Conservation (phyloP, 192 early-diverging fungal species). For the Coemansia sp. region DNA sequence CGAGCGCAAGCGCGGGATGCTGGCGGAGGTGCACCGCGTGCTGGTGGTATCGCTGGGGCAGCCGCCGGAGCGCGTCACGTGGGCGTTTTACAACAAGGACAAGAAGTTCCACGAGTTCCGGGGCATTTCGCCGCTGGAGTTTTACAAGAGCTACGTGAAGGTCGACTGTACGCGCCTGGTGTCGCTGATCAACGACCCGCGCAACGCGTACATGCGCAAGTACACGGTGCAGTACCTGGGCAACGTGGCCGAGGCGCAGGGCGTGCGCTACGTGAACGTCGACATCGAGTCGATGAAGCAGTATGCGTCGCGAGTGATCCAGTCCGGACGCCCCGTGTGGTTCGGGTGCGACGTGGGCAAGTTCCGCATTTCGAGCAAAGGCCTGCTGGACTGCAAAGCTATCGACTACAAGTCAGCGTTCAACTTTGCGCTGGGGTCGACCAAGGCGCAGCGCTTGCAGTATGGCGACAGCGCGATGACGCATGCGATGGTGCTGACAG, state of each 20-base stretch:
- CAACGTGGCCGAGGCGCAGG: conserved; percentile 67
- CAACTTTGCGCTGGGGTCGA: conserved; percentile 58
- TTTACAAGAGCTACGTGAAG: conserved; percentile 62
- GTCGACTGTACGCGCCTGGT: conserved; percentile 60
- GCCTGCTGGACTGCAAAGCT: conserved; percentile 58
- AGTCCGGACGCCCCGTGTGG: conserved; percentile 68
- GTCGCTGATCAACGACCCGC: conserved; percentile 74
- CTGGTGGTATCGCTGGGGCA: conserved; percentile 70
- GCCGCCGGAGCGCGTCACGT: conserved; percentile 67
- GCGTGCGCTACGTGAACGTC: conserved; percentile 70
- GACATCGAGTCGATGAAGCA: conserved; percentile 58
- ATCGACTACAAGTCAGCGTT: conserved; percentile 70
- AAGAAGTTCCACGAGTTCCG: conserved; percentile 61
- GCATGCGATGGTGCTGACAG: conserved; percentile 79
- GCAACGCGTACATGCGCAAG: conserved; percentile 60
- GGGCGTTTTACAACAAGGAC: conserved; percentile 70
- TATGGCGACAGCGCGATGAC: conserved; percentile 77
- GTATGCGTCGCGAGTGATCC: conserved; percentile 60
- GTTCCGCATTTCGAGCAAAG: conserved; percentile 56
- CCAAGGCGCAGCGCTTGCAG: conserved; percentile 68
- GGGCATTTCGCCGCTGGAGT: conserved; percentile 62
- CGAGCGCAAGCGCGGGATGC: conserved; percentile 56
- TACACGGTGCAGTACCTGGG: conserved; percentile 76
- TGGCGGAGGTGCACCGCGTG: conserved; percentile 70
- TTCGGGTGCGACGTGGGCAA: conserved; percentile 78